These are phyloP conservation scores for Kluyveromyces siamensis DNA, from an alignment of 805 yeast species.

Conservation along the genomic window DNA sequence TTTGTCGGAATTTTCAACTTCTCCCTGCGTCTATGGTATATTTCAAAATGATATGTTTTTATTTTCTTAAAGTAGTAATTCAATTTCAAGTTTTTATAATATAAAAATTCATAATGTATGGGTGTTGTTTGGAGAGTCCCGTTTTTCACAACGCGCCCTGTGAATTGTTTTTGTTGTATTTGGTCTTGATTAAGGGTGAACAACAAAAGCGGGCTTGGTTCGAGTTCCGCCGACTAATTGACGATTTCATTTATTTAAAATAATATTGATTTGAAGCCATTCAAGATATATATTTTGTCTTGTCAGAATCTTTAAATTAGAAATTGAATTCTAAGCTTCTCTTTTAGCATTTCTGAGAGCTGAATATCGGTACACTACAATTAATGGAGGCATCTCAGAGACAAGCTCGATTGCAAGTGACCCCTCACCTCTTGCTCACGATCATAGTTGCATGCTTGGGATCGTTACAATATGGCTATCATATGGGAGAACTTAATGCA, in stretches of 20 bases:
- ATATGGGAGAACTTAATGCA: conserved; percentile 90
- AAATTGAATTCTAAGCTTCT: too few relatives aligned
- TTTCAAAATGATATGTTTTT: background rate
- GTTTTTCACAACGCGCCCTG: background rate
- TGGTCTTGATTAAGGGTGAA: background rate
- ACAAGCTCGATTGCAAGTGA: background rate
- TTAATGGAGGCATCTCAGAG: background rate
- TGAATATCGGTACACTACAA: background rate
- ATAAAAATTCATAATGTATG: background rate
- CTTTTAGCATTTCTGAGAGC: background rate
- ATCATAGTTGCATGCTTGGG: conserved; percentile 62
- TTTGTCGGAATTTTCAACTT: background rate
- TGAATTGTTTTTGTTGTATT: background rate
- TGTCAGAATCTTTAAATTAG: too few relatives aligned
- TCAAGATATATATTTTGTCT: too few relatives aligned
- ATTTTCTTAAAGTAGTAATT: too few relatives aligned
- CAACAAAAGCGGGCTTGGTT: background rate
- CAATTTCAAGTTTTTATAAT: background rate
- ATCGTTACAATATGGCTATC: conserved; percentile 86
- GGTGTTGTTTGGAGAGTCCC: background rate
- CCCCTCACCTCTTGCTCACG: conserved; percentile 25
- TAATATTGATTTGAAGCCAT: too few relatives aligned
- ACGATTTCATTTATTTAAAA: too few relatives aligned
- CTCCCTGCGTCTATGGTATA: background rate
- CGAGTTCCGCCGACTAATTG: too few relatives aligned